phyloP scores from a whole-genome alignment of 1,284 basidiomycete species.

The Irpex sp. region DNA sequence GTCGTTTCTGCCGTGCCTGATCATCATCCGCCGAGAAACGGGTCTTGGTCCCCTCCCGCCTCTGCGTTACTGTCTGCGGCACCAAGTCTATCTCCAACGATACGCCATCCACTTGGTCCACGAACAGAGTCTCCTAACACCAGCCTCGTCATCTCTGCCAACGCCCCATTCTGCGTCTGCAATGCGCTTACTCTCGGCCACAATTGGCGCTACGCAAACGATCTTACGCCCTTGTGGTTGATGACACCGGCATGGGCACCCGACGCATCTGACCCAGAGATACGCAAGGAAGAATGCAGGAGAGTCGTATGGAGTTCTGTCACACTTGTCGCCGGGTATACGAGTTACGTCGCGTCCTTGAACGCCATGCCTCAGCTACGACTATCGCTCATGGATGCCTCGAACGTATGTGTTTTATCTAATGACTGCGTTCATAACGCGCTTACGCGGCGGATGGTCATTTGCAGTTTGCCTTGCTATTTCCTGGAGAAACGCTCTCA shows the following conservation, averaged over 20 bases:
- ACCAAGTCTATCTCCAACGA: not conserved
- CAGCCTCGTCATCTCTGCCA: not conserved
- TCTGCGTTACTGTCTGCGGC: not conserved
- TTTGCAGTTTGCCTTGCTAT: conserved; percentile 59
- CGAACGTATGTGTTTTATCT: conserved; percentile 43
- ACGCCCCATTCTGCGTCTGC: conserved; percentile 43
- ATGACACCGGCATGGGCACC: conserved; percentile 61
- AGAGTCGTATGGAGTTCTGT: conserved; percentile 70
- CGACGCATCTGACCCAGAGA: conserved; percentile 56
- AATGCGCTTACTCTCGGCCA: conserved; percentile 46
- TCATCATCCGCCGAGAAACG: not conserved
- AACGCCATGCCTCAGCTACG: conserved; percentile 35
- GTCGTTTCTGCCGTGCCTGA: conserved; percentile 19
- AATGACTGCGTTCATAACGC: no score
- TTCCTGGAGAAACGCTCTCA: conserved; percentile 57
- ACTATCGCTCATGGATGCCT: conserved; percentile 59
- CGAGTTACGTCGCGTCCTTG: conserved; percentile 52
- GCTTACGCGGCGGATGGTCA: no score
- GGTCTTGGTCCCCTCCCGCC: not conserved
- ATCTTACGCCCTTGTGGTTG: conserved; percentile 61
- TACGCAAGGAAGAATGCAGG: conserved; percentile 68
- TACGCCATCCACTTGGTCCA: not conserved
- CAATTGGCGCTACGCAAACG: conserved; percentile 43
- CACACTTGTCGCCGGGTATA: conserved; percentile 58
- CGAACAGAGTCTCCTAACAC: not conserved